Percentiles rank a stretch among this genome's conserved stretches.
Conservation (phyloP, 441 rosid genomes). For the Kokia cookei region DNA sequence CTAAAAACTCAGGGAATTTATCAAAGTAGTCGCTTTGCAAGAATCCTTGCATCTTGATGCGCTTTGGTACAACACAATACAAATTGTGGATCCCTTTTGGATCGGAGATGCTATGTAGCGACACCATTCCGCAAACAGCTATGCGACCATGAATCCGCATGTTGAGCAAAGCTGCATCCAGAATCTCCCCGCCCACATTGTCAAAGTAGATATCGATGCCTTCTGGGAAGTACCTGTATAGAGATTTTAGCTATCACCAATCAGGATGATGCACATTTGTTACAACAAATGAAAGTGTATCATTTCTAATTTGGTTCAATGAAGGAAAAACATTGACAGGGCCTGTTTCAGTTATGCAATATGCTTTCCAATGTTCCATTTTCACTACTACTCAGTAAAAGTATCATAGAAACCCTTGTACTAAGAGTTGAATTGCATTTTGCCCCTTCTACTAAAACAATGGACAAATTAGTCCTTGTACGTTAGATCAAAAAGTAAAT, state of each 20-base stretch:
- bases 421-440: no score
- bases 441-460: no score
- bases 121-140: constrained; percentile 79
- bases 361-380: not conserved
- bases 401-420: no score
- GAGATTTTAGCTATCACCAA: not conserved
- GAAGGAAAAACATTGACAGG: not conserved
- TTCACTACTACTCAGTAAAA: not conserved
- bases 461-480: no score
- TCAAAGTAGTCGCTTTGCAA: constrained; percentile 54
- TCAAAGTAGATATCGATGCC: constrained; percentile 79
- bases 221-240: constrained; percentile 48
- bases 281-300: not conserved
- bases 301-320: not conserved
- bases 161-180: constrained; percentile 62
- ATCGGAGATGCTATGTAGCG: constrained; percentile 30
- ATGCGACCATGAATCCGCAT: constrained; percentile 55
- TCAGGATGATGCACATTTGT: not conserved
- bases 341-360: not conserved
- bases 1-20: constrained; percentile 38
- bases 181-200: constrained; percentile 70
- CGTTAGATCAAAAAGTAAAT: no score
- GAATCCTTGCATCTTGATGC: constrained; percentile 59
- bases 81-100: constrained; percentile 45
- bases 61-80: constrained; percentile 33